Evolutionary conservation across 345 rosid genomes (phyloP).

Genomic region (Conringia planisiliqua): DNA sequence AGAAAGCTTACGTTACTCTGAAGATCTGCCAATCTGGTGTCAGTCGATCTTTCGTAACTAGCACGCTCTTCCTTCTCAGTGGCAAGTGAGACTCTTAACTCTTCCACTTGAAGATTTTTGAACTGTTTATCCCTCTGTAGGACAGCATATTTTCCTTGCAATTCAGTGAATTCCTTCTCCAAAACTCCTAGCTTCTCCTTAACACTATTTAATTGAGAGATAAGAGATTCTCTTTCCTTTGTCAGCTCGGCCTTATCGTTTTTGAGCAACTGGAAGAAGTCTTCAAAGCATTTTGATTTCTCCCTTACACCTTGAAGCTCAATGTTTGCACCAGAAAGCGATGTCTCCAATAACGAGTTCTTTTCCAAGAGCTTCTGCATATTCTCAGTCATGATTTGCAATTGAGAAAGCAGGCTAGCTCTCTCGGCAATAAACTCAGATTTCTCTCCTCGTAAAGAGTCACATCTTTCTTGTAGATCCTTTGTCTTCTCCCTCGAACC

Average conservation of each 20-base stretch:
- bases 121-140: conserved; percentile 69
- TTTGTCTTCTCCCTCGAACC: conserved; percentile 56
- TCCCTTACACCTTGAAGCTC: conserved; percentile 72
- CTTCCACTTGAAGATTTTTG: conserved; percentile 60
- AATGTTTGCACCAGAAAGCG: conserved; percentile 59
- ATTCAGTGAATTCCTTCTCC: conserved; percentile 58
- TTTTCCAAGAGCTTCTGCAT: conserved; percentile 69
- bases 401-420: conserved; percentile 73
- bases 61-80: conserved; percentile 66
- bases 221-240: conserved; percentile 50
- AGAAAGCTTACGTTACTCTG: conserved; percentile 63
- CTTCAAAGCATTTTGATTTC: conserved; percentile 71
- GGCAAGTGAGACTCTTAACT: conserved; percentile 54
- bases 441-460: conserved; percentile 69
- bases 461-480: conserved; percentile 58
- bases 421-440: conserved; percentile 61
- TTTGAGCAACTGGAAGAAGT: conserved; percentile 61
- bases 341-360: conserved; percentile 51
- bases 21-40: conserved; percentile 60
- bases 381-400: conserved; percentile 67
- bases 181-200: conserved; percentile 57
- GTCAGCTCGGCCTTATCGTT: conserved; percentile 64
- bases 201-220: conserved; percentile 56
- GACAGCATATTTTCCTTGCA: conserved; percentile 59
- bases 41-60: conserved; percentile 55